These are phyloP conservation scores for Rhizophora apiculata DNA, from an alignment of 345 rosid species.

Conservation along the genomic window DNA sequence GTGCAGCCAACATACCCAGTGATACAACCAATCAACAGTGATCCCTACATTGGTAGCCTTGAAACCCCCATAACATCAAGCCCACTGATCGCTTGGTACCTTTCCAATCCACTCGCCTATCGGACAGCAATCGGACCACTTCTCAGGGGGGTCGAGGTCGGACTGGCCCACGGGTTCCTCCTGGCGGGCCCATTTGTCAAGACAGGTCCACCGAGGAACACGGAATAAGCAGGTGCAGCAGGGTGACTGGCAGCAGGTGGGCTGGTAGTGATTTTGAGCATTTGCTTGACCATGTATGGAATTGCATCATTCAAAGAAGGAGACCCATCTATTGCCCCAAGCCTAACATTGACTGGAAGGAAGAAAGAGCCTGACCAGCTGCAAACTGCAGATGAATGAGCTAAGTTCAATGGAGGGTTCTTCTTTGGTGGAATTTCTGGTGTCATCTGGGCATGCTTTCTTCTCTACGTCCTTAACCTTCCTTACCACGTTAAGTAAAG, in stretches of 20 bases:
- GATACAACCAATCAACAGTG: conserved; percentile 89
- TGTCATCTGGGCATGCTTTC: conserved; percentile 90
- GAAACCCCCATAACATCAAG: conserved; percentile 94
- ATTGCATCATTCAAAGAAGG: conserved; percentile 73
- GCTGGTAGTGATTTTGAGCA: conserved; percentile 72
- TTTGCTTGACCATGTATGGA: conserved; percentile 86
- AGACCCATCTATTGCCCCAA: conserved; percentile 71
- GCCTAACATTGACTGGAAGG: conserved; percentile 82
- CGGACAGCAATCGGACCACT: conserved; percentile 92
- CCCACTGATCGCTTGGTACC: conserved; percentile 91
- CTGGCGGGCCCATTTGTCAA: conserved; percentile 90
- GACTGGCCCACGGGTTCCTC: conserved; percentile 80
- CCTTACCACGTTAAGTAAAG: conserved; percentile 76
- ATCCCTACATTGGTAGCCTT: conserved; percentile 94
- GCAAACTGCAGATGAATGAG: conserved; percentile 94
- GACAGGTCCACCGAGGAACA: conserved; percentile 87
- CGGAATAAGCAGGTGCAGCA: conserved; percentile 62
- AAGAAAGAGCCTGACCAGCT: conserved; percentile 90
- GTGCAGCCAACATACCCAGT: conserved; percentile 88
- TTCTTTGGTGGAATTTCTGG: conserved; percentile 96
- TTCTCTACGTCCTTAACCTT: conserved; percentile 76
- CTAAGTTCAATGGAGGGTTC: conserved; percentile 88
- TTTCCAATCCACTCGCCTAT: conserved; percentile 90
- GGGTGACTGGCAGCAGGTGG: conserved; percentile 88
- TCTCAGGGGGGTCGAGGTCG: conserved; percentile 80